phyloP scores from a whole-genome alignment of 768 basidiomycete species.

The Boletellus sp. region DNA sequence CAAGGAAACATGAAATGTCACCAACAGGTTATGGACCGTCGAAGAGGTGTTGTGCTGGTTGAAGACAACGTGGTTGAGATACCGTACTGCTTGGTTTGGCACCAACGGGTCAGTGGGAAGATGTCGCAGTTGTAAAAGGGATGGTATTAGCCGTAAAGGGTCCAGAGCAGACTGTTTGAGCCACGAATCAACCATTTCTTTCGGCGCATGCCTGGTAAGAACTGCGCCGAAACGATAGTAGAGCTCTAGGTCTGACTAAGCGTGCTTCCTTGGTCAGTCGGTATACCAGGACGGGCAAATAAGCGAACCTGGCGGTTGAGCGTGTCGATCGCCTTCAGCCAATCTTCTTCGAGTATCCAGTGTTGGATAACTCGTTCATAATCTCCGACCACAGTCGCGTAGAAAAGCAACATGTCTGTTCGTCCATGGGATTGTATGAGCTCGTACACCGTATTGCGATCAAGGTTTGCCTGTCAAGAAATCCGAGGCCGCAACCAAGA shows the following conservation, averaged over 20 bases:
- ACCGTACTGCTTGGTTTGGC: conserved; percentile 85
- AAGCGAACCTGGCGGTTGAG: conserved; percentile 76
- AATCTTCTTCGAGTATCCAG: conserved; percentile 90
- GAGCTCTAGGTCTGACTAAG: conserved; percentile 77
- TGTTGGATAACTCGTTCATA: conserved; percentile 82
- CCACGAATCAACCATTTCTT: conserved; percentile 92
- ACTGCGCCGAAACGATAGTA: conserved; percentile 93
- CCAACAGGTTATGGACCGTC: conserved; percentile 89
- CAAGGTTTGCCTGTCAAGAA: conserved; percentile 67
- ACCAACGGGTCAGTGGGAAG: conserved; percentile 65
- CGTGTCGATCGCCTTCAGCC: conserved; percentile 86
- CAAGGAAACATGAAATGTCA: conserved; percentile 76
- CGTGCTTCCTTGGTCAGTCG: conserved; percentile 1
- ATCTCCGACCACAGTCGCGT: conserved; percentile 79
- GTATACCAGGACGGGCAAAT: not conserved
- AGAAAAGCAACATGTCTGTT: conserved; percentile 89
- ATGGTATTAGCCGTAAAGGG: conserved; percentile 82
- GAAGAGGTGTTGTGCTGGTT: conserved; percentile 75
- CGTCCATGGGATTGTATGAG: conserved; percentile 92
- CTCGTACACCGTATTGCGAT: conserved; percentile 83
- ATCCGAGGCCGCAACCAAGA: not conserved
- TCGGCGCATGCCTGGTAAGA: conserved; percentile 80
- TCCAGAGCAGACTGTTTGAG: conserved; percentile 77
- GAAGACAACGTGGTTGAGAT: conserved; percentile 81
- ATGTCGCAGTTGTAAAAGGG: conserved; percentile 78